Evolutionary conservation across 805 yeast genomes (phyloP).

Genomic region (Hanseniaspora taiwanica): DNA sequence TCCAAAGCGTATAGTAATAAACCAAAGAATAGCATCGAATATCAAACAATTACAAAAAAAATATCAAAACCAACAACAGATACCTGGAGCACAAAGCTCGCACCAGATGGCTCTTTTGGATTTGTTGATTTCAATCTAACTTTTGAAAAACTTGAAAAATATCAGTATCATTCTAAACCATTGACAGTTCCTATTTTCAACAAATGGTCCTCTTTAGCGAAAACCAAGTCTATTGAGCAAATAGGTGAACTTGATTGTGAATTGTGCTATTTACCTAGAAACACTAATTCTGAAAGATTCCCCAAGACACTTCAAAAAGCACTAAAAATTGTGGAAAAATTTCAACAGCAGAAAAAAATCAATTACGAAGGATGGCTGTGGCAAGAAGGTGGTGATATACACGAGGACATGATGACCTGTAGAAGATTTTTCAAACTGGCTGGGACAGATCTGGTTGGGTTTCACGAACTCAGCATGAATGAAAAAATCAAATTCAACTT

Average conservation of each 20-base stretch:
- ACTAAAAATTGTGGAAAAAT: constrained; percentile 28
- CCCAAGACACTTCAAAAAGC: constrained; percentile 58
- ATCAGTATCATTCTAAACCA: too few relatives aligned
- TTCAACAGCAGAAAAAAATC: constrained; percentile 23
- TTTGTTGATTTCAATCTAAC: constrained; percentile 44
- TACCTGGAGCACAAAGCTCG: constrained; percentile 50
- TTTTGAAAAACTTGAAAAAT: too few relatives aligned
- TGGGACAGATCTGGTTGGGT: constrained; percentile 63
- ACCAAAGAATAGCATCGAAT: constrained; percentile 25
- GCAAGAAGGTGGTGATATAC: constrained; percentile 89
- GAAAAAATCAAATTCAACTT: constrained; percentile 68
- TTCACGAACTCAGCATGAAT: constrained; percentile 53
- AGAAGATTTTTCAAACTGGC: constrained; percentile 62
- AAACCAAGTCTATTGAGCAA: constrained; percentile 41
- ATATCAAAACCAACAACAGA: constrained; percentile 31
- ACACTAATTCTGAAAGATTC: constrained; percentile 43
- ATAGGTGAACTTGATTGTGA: too few relatives aligned
- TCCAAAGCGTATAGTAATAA: constrained; percentile 8
- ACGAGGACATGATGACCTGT: constrained; percentile 35
- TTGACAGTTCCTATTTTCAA: constrained; percentile 28
- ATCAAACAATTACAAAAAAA: constrained; percentile 34
- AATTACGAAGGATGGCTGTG: constrained; percentile 55
- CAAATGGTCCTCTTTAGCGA: constrained; percentile 73
- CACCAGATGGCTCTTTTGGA: constrained; percentile 84
- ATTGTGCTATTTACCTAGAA: constrained; percentile 57